Conservation (phyloP, 1,284 basidiomycete genomes). For the Apiotrichum brassicae region DNA sequence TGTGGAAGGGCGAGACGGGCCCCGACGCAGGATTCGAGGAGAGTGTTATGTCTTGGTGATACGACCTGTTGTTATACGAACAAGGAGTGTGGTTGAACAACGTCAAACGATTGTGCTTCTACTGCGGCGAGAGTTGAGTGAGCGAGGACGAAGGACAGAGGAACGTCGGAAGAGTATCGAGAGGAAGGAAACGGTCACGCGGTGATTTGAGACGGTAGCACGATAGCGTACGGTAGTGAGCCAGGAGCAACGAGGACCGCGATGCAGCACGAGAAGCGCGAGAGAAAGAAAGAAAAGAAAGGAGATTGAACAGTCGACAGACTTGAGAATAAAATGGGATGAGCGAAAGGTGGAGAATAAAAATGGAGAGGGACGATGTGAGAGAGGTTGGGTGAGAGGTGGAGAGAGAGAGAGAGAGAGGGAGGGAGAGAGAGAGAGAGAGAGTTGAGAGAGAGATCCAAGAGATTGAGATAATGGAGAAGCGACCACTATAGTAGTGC, state of each 20-base stretch:
- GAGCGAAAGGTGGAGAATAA: not conserved
- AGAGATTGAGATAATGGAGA: not conserved
- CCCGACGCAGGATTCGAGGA: no score
- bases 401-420: not conserved
- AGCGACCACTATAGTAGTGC: not conserved
- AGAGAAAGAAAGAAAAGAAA: constrained; percentile 1
- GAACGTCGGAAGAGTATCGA: not conserved
- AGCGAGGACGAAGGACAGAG: no score
- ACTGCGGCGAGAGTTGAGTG: no score
- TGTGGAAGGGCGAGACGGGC: no score
- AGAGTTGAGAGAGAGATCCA: not conserved
- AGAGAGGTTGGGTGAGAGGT: not conserved
- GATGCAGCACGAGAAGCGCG: not conserved
- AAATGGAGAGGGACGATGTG: not conserved
- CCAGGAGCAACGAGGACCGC: not conserved
- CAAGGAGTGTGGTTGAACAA: no score
- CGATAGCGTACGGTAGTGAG: no score
- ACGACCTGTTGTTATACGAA: no score
- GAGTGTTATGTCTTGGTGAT: no score
- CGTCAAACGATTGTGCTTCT: no score
- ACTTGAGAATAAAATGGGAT: not conserved
- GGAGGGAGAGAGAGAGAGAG: not conserved
- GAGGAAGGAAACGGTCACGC: no score
- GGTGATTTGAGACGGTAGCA: no score
- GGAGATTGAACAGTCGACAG: not conserved